These are phyloP conservation scores for Cordyceps pruinosa DNA, from an alignment of 2,329 filamentous ascomycete species.

Conservation along the genomic window DNA sequence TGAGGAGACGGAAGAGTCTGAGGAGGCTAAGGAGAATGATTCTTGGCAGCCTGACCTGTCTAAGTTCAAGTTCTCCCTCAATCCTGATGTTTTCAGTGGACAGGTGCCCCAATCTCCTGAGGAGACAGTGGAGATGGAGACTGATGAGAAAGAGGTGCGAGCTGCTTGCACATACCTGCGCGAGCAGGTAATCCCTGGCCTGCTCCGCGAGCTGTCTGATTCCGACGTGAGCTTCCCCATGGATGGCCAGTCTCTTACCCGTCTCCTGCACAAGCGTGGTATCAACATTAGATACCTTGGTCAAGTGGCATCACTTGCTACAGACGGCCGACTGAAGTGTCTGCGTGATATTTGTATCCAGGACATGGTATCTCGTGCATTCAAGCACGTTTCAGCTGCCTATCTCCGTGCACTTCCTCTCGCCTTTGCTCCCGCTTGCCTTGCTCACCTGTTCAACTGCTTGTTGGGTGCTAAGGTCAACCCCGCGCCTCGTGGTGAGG, in stretches of 20 bases:
- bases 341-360: conserved; percentile 72
- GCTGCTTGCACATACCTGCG: conserved; percentile 74
- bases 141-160: conserved; percentile 84
- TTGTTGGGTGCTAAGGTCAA: conserved; percentile 74
- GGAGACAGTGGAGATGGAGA: conserved; percentile 74
- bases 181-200: conserved; percentile 70
- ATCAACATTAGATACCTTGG: conserved; percentile 97
- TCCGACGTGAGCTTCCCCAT: conserved; percentile 96
- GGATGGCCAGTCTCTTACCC: conserved; percentile 88
- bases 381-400: conserved; percentile 83
- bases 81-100: conserved; percentile 92
- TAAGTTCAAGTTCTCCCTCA: conserved; percentile 79
- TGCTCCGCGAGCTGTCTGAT: conserved; percentile 80
- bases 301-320: conserved; percentile 64
- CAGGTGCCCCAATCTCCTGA: conserved; percentile 84
- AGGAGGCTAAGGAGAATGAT: conserved; percentile 22
- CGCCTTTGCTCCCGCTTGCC: conserved; percentile 70
- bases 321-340: conserved; percentile 66
- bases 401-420: conserved; percentile 75
- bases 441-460: conserved; percentile 89
- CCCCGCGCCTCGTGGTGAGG: conserved; percentile 66
- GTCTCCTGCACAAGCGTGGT: conserved; percentile 88
- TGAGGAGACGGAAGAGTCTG: conserved; percentile 5
- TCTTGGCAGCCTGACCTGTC: conserved; percentile 67
- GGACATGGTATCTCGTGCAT: conserved; percentile 91